Conservation (phyloP, 2,329 filamentous ascomycete genomes). For the Diaporthe destruens region DNA sequence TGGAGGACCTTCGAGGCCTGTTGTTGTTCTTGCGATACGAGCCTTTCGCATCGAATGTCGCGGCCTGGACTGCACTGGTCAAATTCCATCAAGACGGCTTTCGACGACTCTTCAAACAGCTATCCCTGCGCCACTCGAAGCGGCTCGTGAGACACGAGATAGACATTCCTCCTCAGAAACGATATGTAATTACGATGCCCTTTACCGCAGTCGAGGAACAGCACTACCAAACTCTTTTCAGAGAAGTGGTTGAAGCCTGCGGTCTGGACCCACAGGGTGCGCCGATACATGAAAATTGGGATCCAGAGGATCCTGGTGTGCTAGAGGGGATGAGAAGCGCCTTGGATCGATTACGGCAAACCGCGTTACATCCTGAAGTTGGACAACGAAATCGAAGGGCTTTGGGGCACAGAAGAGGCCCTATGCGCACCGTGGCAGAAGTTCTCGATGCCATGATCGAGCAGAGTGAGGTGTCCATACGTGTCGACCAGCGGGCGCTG, state of each 20-base stretch:
- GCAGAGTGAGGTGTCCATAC: conserved; percentile 77
- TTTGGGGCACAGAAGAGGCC: conserved; percentile 72
- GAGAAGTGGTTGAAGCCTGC: conserved; percentile 79
- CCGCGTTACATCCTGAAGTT: conserved; percentile 87
- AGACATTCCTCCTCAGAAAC: conserved; percentile 82
- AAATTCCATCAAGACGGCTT: conserved; percentile 73
- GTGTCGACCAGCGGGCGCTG: conserved; percentile 76
- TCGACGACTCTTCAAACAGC: conserved; percentile 73
- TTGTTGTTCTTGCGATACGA: conserved; percentile 84
- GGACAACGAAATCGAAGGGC: conserved; percentile 74
- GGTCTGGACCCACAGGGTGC: conserved; percentile 74
- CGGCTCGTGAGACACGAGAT: conserved; percentile 83
- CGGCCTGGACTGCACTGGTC: conserved; percentile 77
- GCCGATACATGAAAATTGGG: conserved; percentile 73
- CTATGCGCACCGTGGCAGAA: conserved; percentile 85
- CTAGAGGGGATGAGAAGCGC: conserved; percentile 83
- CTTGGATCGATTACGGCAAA: conserved; percentile 83
- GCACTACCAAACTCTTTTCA: conserved; percentile 82
- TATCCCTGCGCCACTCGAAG: conserved; percentile 90
- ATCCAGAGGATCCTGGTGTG: conserved; percentile 67
- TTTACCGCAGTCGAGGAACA: conserved; percentile 94
- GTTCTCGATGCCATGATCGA: conserved; percentile 94
- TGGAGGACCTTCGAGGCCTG: conserved; percentile 79
- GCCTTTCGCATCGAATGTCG: conserved; percentile 75
- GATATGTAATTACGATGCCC: conserved; percentile 88